These are phyloP conservation scores for Russula abietina DNA, from an alignment of 768 basidiomycete species.

Conservation along the genomic window DNA sequence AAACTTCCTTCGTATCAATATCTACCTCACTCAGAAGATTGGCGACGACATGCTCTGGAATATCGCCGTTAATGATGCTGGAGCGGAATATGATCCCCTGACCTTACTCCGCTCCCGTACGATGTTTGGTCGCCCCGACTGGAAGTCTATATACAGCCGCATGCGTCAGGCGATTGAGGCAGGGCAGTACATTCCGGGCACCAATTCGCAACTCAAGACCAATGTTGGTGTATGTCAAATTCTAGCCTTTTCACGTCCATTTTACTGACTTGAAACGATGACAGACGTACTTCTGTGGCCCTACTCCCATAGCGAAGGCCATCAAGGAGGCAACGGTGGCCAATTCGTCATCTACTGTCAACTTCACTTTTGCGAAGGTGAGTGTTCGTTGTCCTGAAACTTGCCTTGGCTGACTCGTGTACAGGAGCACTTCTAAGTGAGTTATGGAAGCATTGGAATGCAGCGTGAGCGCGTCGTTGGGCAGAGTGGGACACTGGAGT, in stretches of 20 bases:
- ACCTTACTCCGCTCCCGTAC: constrained; percentile 85
- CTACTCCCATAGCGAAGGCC: constrained; percentile 63
- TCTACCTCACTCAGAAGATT: constrained; percentile 86
- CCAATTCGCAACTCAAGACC: constrained; percentile 72
- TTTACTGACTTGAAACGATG: constrained; percentile 10
- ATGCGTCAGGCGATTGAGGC: constrained; percentile 74
- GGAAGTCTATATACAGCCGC: constrained; percentile 70
- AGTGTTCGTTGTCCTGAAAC: constrained; percentile 26
- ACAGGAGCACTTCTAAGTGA: constrained; percentile 55
- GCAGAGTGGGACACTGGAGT: too few species aligned
- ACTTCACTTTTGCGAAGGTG: constrained; percentile 82
- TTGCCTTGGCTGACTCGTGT: constrained; percentile 13
- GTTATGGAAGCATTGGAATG: background rate
- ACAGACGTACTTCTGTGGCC: constrained; percentile 88
- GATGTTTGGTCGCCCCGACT: constrained; percentile 89
- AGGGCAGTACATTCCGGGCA: constrained; percentile 77
- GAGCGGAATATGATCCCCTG: constrained; percentile 81
- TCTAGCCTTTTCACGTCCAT: background rate
- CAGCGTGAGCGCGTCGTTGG: background rate
- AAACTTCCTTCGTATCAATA: constrained; percentile 87
- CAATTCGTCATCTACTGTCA: constrained; percentile 48
- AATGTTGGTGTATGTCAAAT: constrained; percentile 64
- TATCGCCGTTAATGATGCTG: constrained; percentile 81
- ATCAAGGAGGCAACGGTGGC: constrained; percentile 67
- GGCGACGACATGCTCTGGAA: constrained; percentile 87